Percentiles rank a stretch among this genome's conserved stretches.
Conservation (phyloP, 805 yeast genomes). For the Candida mattraensis region DNA sequence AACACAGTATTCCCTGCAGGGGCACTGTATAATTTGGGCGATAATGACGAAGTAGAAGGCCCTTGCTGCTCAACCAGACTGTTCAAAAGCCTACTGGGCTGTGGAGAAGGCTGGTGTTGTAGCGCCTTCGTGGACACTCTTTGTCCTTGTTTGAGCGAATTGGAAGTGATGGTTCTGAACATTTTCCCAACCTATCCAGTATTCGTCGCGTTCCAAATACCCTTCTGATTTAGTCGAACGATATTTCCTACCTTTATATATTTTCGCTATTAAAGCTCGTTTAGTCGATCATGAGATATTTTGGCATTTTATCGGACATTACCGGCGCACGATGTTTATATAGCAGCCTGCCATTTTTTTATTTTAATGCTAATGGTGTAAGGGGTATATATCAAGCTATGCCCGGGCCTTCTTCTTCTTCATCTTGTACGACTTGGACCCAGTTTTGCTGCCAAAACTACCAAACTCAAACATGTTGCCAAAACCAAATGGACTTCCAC, state of each 20-base stretch:
- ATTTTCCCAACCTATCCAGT: no score
- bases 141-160: slow-evolving; percentile 34
- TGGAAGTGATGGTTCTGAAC: slow-evolving; percentile 33
- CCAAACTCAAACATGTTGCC: slow-evolving; percentile 12
- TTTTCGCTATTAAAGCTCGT: no score
- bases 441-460: slow-evolving; percentile 7
- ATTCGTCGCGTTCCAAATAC: no score
- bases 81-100: slow-evolving; percentile 25
- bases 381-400: no score
- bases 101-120: slow-evolving; percentile 29
- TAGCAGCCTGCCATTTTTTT: no score
- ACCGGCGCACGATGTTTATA: slow-evolving; percentile 14
- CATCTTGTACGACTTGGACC: slow-evolving; percentile 5
- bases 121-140: slow-evolving; percentile 34
- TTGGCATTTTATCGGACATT: slow-evolving; percentile 9
- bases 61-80: slow-evolving; percentile 22
- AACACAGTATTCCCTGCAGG: slow-evolving; percentile 7
- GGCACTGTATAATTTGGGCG: neutral
- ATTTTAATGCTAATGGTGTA: no score
- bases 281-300: slow-evolving; percentile 8
- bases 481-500: slow-evolving; percentile 10
- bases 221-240: no score
- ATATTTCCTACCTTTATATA: no score
- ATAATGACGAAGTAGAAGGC: neutral
- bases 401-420: slow-evolving; percentile 4